Conservation (phyloP, 495 filamentous ascomycete genomes). For the Hypoxylon lienhwacheense region DNA sequence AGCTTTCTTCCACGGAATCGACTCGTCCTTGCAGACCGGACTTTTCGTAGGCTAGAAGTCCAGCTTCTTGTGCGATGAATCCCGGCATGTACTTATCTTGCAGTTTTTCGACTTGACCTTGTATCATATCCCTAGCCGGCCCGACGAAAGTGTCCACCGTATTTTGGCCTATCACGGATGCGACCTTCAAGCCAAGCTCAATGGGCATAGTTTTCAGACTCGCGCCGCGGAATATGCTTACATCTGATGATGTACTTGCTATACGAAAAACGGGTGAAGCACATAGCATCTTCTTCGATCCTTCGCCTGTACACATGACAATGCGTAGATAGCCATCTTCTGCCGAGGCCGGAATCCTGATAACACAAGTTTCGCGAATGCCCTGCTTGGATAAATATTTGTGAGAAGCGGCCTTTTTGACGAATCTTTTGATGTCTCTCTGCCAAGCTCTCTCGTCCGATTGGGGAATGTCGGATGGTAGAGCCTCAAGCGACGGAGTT, state of each 20-base stretch:
- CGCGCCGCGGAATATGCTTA: conserved; percentile 63
- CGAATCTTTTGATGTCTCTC: conserved; percentile 63
- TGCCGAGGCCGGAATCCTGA: conserved; percentile 63
- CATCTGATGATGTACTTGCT: conserved; percentile 60
- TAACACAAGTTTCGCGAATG: conserved; percentile 61
- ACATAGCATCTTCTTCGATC: conserved; percentile 58
- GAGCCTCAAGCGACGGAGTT: conserved; percentile 56
- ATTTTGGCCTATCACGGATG: conserved; percentile 54
- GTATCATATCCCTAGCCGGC: conserved; percentile 49
- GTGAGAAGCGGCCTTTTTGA: conserved; percentile 51
- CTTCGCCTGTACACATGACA: conserved; percentile 57
- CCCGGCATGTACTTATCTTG: conserved; percentile 45
- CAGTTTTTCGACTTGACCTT: conserved; percentile 37
- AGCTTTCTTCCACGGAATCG: conserved; percentile 19
- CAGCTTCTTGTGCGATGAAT: conserved; percentile 47
- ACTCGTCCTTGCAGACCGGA: conserved; percentile 46
- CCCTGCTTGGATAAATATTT: conserved; percentile 49
- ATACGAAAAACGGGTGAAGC: conserved; percentile 66
- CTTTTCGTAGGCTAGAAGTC: conserved; percentile 44
- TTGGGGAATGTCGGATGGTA: conserved; percentile 48
- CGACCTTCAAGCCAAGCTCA: conserved; percentile 62
- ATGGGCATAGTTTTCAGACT: conserved; percentile 64
- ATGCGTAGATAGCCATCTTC: conserved; percentile 69
- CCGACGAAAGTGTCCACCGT: conserved; percentile 51
- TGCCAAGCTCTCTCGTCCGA: conserved; percentile 66